Evolutionary conservation across 345 rosid genomes (phyloP), one percentile per base, ranked within the genome.

Genomic region (Lumnitzera racemosa): DNA sequence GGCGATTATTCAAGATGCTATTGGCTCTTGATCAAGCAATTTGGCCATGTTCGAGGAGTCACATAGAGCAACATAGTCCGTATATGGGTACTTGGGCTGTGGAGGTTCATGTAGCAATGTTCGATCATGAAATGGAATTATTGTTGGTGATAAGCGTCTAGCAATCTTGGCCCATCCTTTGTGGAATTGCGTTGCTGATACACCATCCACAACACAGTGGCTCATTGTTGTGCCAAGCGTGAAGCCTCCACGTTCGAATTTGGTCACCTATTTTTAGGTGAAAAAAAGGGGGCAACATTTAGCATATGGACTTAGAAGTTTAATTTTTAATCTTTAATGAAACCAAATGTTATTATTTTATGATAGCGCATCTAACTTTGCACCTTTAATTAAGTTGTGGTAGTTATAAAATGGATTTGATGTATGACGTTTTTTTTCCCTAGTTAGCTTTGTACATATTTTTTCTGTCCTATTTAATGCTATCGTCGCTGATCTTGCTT

Each of bases 221-320:
- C 62, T 75, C 56, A 60, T 50, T 31, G 70, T 58, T 43, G 71
- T 51, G 17, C 79, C 75, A 24, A 70, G 67, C 2, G 53, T 52
- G 60, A 75, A 75, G 61, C 79, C 72, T 52, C 79, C 79, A 11
- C 72, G 67, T 57, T 57, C 63, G 75, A 75, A 75, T 24, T 70
- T 75, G 9, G 79, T 75, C 58, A 70, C 75, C 79, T 74, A 17
- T 29, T 43, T 9, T 31, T 15, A 41, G 6, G 13, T 46, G 2
- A 4, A 27, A 49, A 8, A 3, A 31, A 60, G 17, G 15, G 3
- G 13, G 7, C 4, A 11, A 25, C 31, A 0, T 20, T 20, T 20
- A 20, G 20, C 20, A 20, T 20, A 20, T 20, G 20, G 20, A 20
- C 20, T 20, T 20, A 20, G 20, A 20, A 20, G 49, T 20, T 14